These are phyloP conservation scores for Lepidium africanum DNA, from an alignment of 345 rosid genomes.

Conservation along the genomic window DNA sequence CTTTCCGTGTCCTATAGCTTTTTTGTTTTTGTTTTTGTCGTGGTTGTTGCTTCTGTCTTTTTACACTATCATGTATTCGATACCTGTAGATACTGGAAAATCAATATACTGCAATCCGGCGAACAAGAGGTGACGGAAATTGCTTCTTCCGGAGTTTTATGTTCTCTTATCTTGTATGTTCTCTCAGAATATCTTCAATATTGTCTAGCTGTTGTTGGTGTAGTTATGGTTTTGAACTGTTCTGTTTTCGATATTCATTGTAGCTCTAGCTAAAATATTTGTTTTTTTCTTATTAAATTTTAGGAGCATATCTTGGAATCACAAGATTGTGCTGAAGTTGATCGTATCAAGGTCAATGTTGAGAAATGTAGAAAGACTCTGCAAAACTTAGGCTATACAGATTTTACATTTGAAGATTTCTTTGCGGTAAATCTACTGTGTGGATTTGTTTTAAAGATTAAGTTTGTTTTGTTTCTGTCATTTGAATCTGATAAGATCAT, in stretches of 20 bases:
- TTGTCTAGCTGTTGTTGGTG: background rate
- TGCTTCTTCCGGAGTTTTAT: slow-evolving; percentile 96
- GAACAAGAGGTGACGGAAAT: slow-evolving; percentile 97
- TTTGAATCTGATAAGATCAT: background rate
- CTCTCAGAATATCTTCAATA: background rate
- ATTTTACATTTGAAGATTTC: slow-evolving; percentile 96
- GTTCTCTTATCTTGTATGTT: slow-evolving; percentile 91
- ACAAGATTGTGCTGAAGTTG: slow-evolving; percentile 79
- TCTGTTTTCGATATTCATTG: background rate
- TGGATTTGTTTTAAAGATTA: background rate
- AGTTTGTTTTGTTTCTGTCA: background rate
- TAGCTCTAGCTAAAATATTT: slow-evolving; percentile 8
- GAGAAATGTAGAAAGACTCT: slow-evolving; percentile 91
- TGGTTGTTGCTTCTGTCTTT: background rate
- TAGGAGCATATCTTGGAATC: slow-evolving; percentile 84
- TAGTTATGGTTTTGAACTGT: background rate
- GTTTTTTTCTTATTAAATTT: background rate
- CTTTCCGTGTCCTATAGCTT: background rate
- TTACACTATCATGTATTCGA: background rate
- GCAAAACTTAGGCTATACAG: slow-evolving; percentile 82
- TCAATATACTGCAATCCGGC: slow-evolving; percentile 67
- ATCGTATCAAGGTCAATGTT: slow-evolving; percentile 68
- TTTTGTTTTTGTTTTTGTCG: background rate
- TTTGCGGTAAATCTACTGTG: slow-evolving; percentile 51
- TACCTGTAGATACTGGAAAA: slow-evolving; percentile 54